phyloP scores from a whole-genome alignment of 805 yeast species.

The Candida dajiaensis region DNA sequence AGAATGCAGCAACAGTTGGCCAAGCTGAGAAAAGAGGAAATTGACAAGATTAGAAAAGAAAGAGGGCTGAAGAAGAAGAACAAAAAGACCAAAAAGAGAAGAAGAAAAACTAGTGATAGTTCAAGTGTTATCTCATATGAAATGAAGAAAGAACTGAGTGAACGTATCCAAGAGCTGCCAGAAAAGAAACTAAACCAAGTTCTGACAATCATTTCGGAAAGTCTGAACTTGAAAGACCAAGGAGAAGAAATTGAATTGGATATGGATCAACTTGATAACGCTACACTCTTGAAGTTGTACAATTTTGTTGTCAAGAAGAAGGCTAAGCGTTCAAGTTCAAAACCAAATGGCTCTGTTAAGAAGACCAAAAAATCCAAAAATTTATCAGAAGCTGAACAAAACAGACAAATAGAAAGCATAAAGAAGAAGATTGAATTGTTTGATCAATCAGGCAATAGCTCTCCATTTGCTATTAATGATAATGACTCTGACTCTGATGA shows the following conservation, averaged over 20 bases:
- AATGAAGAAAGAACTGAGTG: constrained; percentile 92
- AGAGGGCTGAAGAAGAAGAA: constrained; percentile 40
- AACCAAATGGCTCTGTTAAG: constrained; percentile 10
- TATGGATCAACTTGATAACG: constrained; percentile 85
- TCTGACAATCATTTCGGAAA: constrained; percentile 76
- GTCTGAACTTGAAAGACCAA: constrained; percentile 49
- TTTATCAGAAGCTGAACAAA: constrained; percentile 59
- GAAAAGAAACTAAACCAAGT: constrained; percentile 82
- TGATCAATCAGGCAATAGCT: constrained; percentile 30
- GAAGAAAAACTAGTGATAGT: constrained; percentile 23
- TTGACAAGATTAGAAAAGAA: constrained; percentile 60
- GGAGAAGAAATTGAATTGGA: constrained; percentile 96
- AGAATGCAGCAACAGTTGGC: constrained; percentile 83
- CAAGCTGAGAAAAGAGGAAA: constrained; percentile 72
- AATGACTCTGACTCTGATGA: constrained; percentile 40
- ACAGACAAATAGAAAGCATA: constrained; percentile 61
- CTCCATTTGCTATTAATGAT: constrained; percentile 25
- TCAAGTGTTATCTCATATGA: constrained; percentile 68
- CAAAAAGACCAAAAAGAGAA: constrained; percentile 27
- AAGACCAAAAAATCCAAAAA: constrained; percentile 48
- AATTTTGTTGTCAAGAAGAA: constrained; percentile 64
- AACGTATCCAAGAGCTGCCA: constrained; percentile 68
- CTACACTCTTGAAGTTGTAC: constrained; percentile 77
- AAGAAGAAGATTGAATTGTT: constrained; percentile 72
- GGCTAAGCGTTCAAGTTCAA: constrained; percentile 3